Base-by-base conservation (phyloP, 305 asterid genomes). In the Solanum hybrid region DNA sequence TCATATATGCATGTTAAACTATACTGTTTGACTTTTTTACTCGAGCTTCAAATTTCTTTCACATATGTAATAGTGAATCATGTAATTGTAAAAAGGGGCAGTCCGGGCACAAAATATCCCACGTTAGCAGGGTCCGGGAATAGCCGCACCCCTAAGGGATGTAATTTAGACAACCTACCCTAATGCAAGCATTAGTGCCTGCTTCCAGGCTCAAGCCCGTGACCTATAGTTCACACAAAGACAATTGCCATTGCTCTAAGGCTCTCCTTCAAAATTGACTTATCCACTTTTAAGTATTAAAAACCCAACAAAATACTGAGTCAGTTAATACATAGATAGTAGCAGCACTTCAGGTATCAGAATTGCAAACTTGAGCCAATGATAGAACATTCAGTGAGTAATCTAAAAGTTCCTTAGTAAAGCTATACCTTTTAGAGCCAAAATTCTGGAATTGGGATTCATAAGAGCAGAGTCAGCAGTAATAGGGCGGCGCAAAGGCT, bases 401-500 rank as follows among this genome's bases (percentile, higher is more conserved):
- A 46, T 29, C 61, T 34, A 76, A 78, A 35, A 12, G 35, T 8
- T 31, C n/a, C 51, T 42, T 35, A 57, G 80, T 18, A 87, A 76
- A 89, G 69, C 13, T 31, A 79, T 93, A 96, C 98, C 98, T 95
- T 96, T 95, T 61, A 97, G 94, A 26, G 99, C 99, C 91, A 98
- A 91, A 89, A 98, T 96, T 93, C 97, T 94, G 42, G 96, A 92
- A 92, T 93, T 94, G 9, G 99, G 99, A 94, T 98, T 97, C 99
- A 98, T 98, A 89, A 98, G 97, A 16, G 99, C 99, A 3, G 99
- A 98, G 92, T 98, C 99, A 3, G 99, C 99, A 86, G 99, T 98
- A 91, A 98, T 97, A 14, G 99, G 99, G 89, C 99, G 95, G 92
- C 99, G 96, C 96, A 98, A 80, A 35, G 99, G 99, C 93, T 97